phyloP scores from a whole-genome alignment of 495 filamentous ascomycete genomes.

The Hypoxylon cercidicola region DNA sequence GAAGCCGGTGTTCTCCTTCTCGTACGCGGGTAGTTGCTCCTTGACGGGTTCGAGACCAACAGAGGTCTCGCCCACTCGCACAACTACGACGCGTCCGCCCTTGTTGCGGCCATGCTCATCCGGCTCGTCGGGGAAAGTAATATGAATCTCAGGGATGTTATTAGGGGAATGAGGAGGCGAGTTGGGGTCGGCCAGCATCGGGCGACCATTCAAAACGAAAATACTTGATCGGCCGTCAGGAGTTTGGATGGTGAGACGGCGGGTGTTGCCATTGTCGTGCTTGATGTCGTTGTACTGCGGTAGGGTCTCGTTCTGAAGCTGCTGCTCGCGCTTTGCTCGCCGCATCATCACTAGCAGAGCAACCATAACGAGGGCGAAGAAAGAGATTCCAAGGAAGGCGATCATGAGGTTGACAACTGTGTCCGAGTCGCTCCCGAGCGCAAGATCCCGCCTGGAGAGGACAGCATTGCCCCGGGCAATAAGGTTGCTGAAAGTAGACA shows the following conservation, averaged over 20 bases:
- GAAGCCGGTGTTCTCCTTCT: conserved; percentile 81
- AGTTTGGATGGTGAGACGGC: conserved; percentile 61
- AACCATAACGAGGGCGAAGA: conserved; percentile 72
- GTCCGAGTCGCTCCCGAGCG: conserved; percentile 54
- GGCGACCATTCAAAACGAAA: conserved; percentile 74
- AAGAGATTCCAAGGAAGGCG: conserved; percentile 78
- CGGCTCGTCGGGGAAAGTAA: conserved; percentile 96
- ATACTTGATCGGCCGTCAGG: conserved; percentile 77
- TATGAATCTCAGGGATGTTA: conserved; percentile 91
- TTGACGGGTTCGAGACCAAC: conserved; percentile 88
- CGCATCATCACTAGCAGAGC: conserved; percentile 76
- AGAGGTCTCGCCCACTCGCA: conserved; percentile 86
- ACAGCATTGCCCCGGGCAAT: conserved; percentile 60
- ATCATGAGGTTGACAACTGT: conserved; percentile 78
- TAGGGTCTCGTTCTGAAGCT: conserved; percentile 63
- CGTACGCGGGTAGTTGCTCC: conserved; percentile 85
- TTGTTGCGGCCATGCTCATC: conserved; percentile 86
- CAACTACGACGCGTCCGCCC: conserved; percentile 90
- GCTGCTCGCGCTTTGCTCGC: conserved; percentile 56
- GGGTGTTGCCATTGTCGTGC: conserved; percentile 62
- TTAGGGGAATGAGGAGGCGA: conserved; percentile 81
- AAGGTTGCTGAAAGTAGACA: conserved; percentile 61
- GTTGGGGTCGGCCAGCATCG: conserved; percentile 76
- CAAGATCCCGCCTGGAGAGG: conserved; percentile 48
- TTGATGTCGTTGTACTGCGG: conserved; percentile 67